Conservation (phyloP, 164 flowering plant genomes). For the Saururus chinensis region DNA sequence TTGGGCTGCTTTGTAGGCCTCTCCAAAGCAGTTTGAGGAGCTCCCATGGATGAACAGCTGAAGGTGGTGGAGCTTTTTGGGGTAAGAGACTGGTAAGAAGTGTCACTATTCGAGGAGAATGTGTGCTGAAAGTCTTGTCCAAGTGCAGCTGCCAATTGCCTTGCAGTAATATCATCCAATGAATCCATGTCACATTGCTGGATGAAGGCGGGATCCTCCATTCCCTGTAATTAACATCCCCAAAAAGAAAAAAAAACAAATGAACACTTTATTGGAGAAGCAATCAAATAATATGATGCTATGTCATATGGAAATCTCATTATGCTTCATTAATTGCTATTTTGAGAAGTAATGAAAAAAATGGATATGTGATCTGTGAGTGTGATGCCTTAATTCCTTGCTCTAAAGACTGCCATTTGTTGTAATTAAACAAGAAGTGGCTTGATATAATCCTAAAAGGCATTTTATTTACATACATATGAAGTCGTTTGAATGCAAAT, state of each 20-base stretch:
- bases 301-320: no score
- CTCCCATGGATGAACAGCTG: constrained; percentile 14
- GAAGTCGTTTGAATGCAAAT: no score
- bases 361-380: not conserved
- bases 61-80: constrained; percentile 9
- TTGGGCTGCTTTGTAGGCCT: constrained; percentile 45
- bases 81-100: constrained; percentile 19
- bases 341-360: no score
- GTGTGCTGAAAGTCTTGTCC: constrained; percentile 29
- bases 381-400: no score
- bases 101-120: constrained; percentile 10
- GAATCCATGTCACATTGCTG: constrained; percentile 29
- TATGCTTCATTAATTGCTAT: no score
- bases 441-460: no score
- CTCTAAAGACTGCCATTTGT: no score
- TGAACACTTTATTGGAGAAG: not conserved
- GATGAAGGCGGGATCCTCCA: constrained; percentile 35
- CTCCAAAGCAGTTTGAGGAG: constrained; percentile 4
- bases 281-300: no score
- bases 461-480: no score
- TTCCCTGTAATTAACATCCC: constrained; percentile 26
- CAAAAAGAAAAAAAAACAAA: not conserved
- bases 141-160: constrained; percentile 34
- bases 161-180: constrained; percentile 28
- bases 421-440: no score